phyloP scores from a whole-genome alignment of 495 filamentous ascomycete species.

The Apiosordaria backusii region DNA sequence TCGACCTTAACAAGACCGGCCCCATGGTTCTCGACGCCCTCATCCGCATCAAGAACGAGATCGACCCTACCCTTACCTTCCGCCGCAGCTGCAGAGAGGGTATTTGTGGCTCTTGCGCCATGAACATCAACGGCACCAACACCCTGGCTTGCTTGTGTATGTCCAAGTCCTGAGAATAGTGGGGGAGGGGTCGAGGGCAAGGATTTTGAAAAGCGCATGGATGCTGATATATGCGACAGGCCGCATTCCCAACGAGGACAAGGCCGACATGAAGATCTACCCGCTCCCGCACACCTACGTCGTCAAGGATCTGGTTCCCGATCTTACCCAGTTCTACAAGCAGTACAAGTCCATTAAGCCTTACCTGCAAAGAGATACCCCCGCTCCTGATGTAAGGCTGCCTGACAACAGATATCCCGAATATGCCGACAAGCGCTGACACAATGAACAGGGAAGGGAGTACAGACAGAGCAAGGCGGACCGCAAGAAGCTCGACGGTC shows the following conservation, averaged over 20 bases:
- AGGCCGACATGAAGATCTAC: slow-evolving; percentile 88
- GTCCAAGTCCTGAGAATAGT: slow-evolving; percentile 36
- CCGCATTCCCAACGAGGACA: slow-evolving; percentile 84
- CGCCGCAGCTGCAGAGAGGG: slow-evolving; percentile 92
- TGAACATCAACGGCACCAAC: slow-evolving; percentile 99
- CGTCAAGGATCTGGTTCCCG: slow-evolving; percentile 97
- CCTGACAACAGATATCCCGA: neutral
- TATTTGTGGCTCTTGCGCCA: slow-evolving; percentile 96
- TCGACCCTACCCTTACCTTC: slow-evolving; percentile 96
- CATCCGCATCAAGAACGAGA: slow-evolving; percentile 98
- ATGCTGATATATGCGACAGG: slow-evolving; percentile 49
- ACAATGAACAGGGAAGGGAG: slow-evolving; percentile 67
- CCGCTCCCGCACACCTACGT: slow-evolving; percentile 98
- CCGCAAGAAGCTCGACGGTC: slow-evolving; percentile 92
- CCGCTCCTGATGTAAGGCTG: slow-evolving; percentile 63
- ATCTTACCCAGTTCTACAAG: slow-evolving; percentile 98
- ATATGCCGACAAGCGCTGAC: neutral
- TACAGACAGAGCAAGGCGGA: slow-evolving; percentile 84
- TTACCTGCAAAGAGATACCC: slow-evolving; percentile 85
- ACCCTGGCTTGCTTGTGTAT: slow-evolving; percentile 96
- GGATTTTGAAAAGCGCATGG: neutral
- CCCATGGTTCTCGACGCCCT: slow-evolving; percentile 97
- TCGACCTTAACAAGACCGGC: slow-evolving; percentile 97
- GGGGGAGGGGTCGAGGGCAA: neutral
- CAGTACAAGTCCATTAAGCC: slow-evolving; percentile 99